phyloP scores from a whole-genome alignment of 148 eudicot genomes.

The Suaeda aralocaspica region DNA sequence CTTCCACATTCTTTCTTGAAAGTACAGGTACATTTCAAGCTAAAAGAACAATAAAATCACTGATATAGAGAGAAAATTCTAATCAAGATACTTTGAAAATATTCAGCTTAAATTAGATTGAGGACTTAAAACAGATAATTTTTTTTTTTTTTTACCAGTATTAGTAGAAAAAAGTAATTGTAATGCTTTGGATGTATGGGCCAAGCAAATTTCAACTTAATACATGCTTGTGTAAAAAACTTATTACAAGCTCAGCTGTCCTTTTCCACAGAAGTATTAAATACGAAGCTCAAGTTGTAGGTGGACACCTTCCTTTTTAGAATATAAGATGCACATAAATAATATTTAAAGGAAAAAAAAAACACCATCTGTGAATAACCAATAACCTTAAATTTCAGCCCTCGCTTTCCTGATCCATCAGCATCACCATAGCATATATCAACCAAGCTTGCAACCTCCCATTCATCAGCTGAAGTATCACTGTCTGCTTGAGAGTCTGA shows the following conservation, averaged over 20 bases:
- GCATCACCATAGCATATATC: conserved; percentile 76
- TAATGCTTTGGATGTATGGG: background rate
- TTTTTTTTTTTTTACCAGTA: background rate
- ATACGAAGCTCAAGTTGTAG: no score
- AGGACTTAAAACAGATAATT: background rate
- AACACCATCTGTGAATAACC: conserved; percentile 35
- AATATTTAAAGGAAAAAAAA: background rate
- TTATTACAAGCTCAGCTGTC: background rate
- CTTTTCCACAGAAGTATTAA: no score
- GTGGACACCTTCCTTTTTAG: background rate
- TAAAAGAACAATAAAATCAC: background rate
- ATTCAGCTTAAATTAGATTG: background rate
- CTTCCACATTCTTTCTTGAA: background rate
- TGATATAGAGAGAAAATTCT: background rate
- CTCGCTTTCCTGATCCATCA: conserved; percentile 47
- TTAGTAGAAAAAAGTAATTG: background rate
- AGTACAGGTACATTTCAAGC: background rate
- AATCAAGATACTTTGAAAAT: background rate
- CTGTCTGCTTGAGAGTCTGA: conserved; percentile 26
- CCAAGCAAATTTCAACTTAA: background rate
- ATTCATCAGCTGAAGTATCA: conserved; percentile 45
- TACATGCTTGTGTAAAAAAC: background rate
- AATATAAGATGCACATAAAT: background rate
- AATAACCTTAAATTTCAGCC: conserved; percentile 71
- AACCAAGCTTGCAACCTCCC: conserved; percentile 60